Conservation (phyloP, 208 protist genomes). For the Acanthamoeba royreba region DNA sequence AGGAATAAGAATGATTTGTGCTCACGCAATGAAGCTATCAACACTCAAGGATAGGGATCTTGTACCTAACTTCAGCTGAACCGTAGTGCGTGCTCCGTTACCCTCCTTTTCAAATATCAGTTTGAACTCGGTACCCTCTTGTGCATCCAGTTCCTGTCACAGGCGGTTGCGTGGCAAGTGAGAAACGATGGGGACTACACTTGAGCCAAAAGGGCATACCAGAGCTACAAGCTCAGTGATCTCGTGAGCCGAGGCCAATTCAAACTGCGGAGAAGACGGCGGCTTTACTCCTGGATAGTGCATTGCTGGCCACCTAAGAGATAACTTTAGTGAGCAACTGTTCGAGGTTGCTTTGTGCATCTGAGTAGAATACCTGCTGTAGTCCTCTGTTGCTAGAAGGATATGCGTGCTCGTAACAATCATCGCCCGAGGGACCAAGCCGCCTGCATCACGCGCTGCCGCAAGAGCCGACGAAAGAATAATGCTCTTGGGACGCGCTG, state of each 20-base stretch:
- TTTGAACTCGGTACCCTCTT: background rate
- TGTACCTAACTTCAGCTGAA: background rate
- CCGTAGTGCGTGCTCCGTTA: background rate
- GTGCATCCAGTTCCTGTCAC: background rate
- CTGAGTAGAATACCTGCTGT: background rate
- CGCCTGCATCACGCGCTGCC: background rate
- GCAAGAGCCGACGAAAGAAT: background rate
- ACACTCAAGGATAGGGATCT: background rate
- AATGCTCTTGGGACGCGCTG: background rate
- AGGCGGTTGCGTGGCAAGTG: background rate
- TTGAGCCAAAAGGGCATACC: background rate
- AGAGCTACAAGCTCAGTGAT: background rate
- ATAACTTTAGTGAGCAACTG: background rate
- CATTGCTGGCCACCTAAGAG: background rate
- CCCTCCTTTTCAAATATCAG: constrained; percentile 6
- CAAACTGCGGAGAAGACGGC: background rate
- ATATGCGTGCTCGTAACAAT: constrained; percentile 13
- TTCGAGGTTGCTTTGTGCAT: background rate
- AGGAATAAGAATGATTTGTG: background rate
- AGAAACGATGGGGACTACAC: background rate
- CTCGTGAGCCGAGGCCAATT: background rate
- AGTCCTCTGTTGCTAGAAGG: background rate
- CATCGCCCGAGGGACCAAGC: background rate
- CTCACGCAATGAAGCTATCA: background rate
- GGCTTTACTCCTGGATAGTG: background rate